phyloP scores from a whole-genome alignment of 2,329 filamentous ascomycete genomes.

The Nothopassalora personata region DNA sequence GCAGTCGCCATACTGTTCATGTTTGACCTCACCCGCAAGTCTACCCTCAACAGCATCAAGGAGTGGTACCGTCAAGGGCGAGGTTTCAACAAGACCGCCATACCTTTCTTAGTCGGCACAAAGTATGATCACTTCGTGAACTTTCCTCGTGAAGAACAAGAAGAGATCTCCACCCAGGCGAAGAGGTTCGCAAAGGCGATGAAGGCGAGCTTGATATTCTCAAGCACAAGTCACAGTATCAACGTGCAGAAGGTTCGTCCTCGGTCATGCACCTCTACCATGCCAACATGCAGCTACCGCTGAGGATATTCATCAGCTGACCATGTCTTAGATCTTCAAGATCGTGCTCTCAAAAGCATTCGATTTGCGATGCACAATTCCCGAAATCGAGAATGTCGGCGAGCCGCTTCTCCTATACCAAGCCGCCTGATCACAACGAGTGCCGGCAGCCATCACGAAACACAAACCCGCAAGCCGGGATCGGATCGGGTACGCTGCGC shows the following conservation, averaged over 20 bases:
- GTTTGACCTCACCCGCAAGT: slow-evolving; percentile 98
- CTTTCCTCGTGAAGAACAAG: slow-evolving; percentile 93
- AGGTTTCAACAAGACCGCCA: slow-evolving; percentile 99
- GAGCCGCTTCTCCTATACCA: slow-evolving; percentile 87
- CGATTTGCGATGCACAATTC: slow-evolving; percentile 97
- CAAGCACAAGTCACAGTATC: slow-evolving; percentile 97
- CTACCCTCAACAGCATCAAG: slow-evolving; percentile 97
- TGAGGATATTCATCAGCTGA: neutral
- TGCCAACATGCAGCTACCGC: neutral
- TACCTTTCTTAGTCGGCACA: slow-evolving; percentile 91
- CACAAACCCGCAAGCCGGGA: neutral
- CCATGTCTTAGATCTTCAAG: slow-evolving; percentile 78
- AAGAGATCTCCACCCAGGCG: slow-evolving; percentile 97
- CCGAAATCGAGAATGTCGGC: slow-evolving; percentile 96
- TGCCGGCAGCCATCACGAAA: neutral
- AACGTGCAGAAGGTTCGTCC: slow-evolving; percentile 87
- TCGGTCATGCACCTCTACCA: slow-evolving; percentile 18
- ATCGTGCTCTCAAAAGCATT: slow-evolving; percentile 98
- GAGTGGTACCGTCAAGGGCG: slow-evolving; percentile 98
- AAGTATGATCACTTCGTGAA: slow-evolving; percentile 99
- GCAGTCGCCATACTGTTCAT: slow-evolving; percentile 98
- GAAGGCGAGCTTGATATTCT: slow-evolving; percentile 96
- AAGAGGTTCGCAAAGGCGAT: slow-evolving; percentile 96
- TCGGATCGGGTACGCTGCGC: slow-evolving; percentile 1
- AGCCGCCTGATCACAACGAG: slow-evolving; percentile 31